Conservation (phyloP, 2,329 filamentous ascomycete species). For the Beauveria varroae region DNA sequence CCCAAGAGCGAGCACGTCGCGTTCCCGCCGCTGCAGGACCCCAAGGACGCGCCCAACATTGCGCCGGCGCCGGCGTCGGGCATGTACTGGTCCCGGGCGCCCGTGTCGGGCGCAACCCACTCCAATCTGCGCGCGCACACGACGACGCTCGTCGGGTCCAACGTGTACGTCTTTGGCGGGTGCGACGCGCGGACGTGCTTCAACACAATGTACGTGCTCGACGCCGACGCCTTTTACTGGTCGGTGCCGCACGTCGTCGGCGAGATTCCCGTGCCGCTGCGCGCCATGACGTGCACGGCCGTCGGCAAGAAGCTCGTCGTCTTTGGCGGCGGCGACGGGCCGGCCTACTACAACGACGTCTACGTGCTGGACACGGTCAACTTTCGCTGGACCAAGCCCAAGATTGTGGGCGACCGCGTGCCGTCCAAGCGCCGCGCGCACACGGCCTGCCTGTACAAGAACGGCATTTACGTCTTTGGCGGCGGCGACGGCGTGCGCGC, state of each 20-base stretch:
- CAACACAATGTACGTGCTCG: slow-evolving; percentile 61
- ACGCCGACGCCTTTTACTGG: slow-evolving; percentile 65
- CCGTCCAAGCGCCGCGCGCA: slow-evolving; percentile 59
- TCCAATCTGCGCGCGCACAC: slow-evolving; percentile 59
- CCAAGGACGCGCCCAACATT: slow-evolving; percentile 50
- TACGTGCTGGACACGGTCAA: slow-evolving; percentile 66
- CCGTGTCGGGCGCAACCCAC: slow-evolving; percentile 54
- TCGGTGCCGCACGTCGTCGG: slow-evolving; percentile 57
- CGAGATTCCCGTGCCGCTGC: slow-evolving; percentile 55
- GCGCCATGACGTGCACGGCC: slow-evolving; percentile 66
- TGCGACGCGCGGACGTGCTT: slow-evolving; percentile 61
- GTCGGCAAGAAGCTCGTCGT: slow-evolving; percentile 64
- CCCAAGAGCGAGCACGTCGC: slow-evolving; percentile 35
- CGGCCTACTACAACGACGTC: slow-evolving; percentile 64
- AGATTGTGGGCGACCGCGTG: slow-evolving; percentile 48
- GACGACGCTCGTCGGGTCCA: slow-evolving; percentile 57
- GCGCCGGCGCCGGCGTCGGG: slow-evolving; percentile 57
- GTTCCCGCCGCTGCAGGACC: slow-evolving; percentile 51
- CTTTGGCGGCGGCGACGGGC: slow-evolving; percentile 63
- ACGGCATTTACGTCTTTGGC: slow-evolving; percentile 65
- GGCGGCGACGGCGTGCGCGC: slow-evolving; percentile 64
- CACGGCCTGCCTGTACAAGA: slow-evolving; percentile 64
- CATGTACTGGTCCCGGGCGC: slow-evolving; percentile 66
- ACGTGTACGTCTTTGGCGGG: slow-evolving; percentile 61
- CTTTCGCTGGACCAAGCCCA: slow-evolving; percentile 58